phyloP scores from a whole-genome alignment of 352 stramenopile genomes.

The Phytophthora foliorum region DNA sequence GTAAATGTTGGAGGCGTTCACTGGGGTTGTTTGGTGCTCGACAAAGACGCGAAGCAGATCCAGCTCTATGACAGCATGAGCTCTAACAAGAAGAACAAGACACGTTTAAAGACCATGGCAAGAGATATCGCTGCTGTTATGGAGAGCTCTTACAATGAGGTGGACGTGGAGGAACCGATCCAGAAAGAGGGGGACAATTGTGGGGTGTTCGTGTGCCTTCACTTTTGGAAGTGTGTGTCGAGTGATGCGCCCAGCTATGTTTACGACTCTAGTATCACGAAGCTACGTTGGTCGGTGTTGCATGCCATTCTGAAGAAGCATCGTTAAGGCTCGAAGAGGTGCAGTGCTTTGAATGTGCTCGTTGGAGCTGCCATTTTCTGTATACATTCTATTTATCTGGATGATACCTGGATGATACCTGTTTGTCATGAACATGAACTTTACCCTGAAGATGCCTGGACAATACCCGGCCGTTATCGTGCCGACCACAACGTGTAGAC shows the following conservation, averaged over 20 bases:
- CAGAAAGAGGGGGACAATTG: slow-evolving; percentile 23
- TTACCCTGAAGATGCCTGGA: too few species aligned
- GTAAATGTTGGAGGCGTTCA: slow-evolving; percentile 13
- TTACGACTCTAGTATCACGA: too few species aligned
- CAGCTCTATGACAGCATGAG: slow-evolving; percentile 12
- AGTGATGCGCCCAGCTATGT: too few species aligned
- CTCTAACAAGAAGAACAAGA: slow-evolving; percentile 3
- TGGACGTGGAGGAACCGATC: slow-evolving; percentile 1
- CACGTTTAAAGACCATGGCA: neutral
- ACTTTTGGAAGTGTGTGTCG: slow-evolving; percentile 5
- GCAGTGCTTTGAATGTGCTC: too few species aligned
- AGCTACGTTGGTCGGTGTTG: slow-evolving; percentile 1
- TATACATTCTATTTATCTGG: too few species aligned
- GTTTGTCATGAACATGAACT: too few species aligned
- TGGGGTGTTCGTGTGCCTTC: slow-evolving; percentile 5
- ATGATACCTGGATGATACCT: too few species aligned
- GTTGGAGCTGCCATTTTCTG: too few species aligned
- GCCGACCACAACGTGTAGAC: too few species aligned
- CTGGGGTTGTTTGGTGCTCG: slow-evolving; percentile 4
- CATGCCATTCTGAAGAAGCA: neutral
- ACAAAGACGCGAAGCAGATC: neutral
- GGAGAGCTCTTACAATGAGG: too few species aligned
- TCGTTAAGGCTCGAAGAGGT: too few species aligned
- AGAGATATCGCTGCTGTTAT: neutral
- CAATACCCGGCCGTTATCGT: too few species aligned